A percentile compares a stretch with the other conserved stretches of the same genome.
These are phyloP conservation scores for Symbiodinium pilosum DNA, from an alignment of 73 alveolate species.

Conservation along the genomic window DNA sequence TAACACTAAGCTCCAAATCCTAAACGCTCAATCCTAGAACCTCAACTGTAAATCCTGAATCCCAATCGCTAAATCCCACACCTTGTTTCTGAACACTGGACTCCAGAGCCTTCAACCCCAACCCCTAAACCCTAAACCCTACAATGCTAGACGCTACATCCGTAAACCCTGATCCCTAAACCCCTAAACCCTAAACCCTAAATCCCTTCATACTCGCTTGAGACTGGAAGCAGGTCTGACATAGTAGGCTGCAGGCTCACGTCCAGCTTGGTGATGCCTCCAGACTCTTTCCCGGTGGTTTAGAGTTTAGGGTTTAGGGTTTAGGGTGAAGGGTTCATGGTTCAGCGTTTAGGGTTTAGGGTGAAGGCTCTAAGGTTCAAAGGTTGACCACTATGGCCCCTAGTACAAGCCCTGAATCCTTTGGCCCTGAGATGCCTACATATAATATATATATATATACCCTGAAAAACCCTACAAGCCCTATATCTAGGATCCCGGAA, in stretches of 20 bases:
- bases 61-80: too few relatives aligned
- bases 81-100: too few relatives aligned
- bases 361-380: neutral
- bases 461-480: too few relatives aligned
- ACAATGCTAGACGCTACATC: too few relatives aligned
- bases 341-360: neutral
- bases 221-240: conserved; percentile 53
- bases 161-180: neutral
- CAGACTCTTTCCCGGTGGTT: neutral
- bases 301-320: neutral
- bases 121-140: neutral
- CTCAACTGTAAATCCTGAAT: too few relatives aligned
- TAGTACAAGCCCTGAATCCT: too few relatives aligned
- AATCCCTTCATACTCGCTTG: neutral
- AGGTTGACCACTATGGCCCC: too few relatives aligned
- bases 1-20: too few relatives aligned
- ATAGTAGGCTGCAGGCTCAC: conserved; percentile 39
- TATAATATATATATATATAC: too few relatives aligned
- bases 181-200: neutral
- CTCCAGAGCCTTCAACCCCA: neutral
- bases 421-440: too few relatives aligned
- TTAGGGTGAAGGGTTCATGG: neutral
- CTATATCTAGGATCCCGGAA: too few relatives aligned
- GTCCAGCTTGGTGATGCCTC: conserved; percentile 84
- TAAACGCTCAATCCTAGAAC: too few relatives aligned